Evolutionary conservation across 768 basidiomycete genomes (phyloP).

Genomic region (Trametes sanguinea): DNA sequence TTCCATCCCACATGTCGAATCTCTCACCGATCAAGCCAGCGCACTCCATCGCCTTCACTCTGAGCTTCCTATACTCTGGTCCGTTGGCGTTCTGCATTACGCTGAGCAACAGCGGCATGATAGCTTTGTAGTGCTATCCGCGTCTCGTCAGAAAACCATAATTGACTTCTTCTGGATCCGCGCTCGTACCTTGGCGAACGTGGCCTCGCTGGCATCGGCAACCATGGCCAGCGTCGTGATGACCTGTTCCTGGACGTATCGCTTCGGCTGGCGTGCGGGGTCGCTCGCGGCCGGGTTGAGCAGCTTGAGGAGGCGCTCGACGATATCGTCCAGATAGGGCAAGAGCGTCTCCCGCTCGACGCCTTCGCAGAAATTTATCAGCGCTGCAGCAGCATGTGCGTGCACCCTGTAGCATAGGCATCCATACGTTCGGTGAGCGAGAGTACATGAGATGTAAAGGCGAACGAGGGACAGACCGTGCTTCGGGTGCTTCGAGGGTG

Average conservation of each 20-base stretch:
- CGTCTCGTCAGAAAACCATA: background rate
- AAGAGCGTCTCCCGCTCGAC: constrained; percentile 71
- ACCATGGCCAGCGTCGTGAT: constrained; percentile 90
- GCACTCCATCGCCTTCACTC: constrained; percentile 90
- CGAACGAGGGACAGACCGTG: constrained; percentile 46
- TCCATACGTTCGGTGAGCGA: background rate
- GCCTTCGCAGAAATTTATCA: constrained; percentile 91
- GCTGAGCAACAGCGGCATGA: constrained; percentile 80
- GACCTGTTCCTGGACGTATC: constrained; percentile 87
- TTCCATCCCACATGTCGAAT: background rate
- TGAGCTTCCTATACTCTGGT: constrained; percentile 63
- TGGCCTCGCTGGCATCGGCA: constrained; percentile 78
- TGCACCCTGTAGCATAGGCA: constrained; percentile 58
- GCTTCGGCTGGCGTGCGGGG: constrained; percentile 42
- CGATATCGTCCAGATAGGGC: constrained; percentile 79
- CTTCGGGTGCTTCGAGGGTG: constrained; percentile 72
- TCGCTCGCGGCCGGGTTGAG: constrained; percentile 50
- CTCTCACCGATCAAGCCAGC: constrained; percentile 78
- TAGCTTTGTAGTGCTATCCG: constrained; percentile 65
- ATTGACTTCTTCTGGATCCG: background rate
- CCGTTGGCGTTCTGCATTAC: constrained; percentile 74
- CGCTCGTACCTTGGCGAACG: constrained; percentile 65
- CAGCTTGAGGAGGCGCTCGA: constrained; percentile 68
- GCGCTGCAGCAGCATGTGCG: constrained; percentile 81
- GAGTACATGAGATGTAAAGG: background rate